Conservation (phyloP, 352 stramenopile species). For the Phytopythium delawarense region DNA sequence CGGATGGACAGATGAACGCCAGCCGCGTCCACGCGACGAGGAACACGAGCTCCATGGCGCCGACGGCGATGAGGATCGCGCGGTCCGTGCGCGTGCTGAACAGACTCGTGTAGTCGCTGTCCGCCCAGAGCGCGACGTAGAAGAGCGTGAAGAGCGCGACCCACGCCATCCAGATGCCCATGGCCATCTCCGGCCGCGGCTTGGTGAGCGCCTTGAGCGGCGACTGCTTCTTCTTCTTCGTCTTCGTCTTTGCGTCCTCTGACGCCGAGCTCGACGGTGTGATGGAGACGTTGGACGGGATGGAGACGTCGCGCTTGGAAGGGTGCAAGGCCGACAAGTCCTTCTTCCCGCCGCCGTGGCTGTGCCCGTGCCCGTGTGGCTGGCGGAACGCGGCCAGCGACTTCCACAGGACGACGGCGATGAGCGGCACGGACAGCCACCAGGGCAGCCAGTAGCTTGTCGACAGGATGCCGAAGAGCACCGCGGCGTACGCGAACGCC, state of each 20-base stretch:
- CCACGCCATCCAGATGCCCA: slow-evolving; percentile 80
- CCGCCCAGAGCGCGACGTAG: slow-evolving; percentile 58
- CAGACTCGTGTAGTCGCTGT: slow-evolving; percentile 37
- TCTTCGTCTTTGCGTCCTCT: slow-evolving; percentile 8
- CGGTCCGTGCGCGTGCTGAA: slow-evolving; percentile 13
- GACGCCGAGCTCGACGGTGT: slow-evolving; percentile 15
- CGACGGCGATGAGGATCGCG: slow-evolving; percentile 25
- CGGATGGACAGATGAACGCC: slow-evolving; percentile 49
- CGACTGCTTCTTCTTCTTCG: slow-evolving; percentile 15
- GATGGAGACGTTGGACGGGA: slow-evolving; percentile 30
- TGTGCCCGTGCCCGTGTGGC: slow-evolving; percentile 35
- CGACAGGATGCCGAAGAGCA: slow-evolving; percentile 48
- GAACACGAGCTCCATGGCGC: slow-evolving; percentile 40
- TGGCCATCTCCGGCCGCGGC: slow-evolving; percentile 57
- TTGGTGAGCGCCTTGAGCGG: slow-evolving; percentile 24
- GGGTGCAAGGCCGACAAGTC: slow-evolving; percentile 27
- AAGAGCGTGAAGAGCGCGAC: slow-evolving; percentile 66
- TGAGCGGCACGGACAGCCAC: slow-evolving; percentile 62
- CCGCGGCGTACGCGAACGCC: slow-evolving; percentile 37
- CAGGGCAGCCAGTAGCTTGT: slow-evolving; percentile 69
- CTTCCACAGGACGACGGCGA: slow-evolving; percentile 45
- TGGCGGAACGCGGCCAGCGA: slow-evolving; percentile 43
- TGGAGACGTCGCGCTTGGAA: slow-evolving; percentile 39
- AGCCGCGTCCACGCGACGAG: slow-evolving; percentile 46
- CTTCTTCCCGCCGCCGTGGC: slow-evolving; percentile 32